Conservation (phyloP, 2,329 filamentous ascomycete species). For the Sphaerulina musiva region DNA sequence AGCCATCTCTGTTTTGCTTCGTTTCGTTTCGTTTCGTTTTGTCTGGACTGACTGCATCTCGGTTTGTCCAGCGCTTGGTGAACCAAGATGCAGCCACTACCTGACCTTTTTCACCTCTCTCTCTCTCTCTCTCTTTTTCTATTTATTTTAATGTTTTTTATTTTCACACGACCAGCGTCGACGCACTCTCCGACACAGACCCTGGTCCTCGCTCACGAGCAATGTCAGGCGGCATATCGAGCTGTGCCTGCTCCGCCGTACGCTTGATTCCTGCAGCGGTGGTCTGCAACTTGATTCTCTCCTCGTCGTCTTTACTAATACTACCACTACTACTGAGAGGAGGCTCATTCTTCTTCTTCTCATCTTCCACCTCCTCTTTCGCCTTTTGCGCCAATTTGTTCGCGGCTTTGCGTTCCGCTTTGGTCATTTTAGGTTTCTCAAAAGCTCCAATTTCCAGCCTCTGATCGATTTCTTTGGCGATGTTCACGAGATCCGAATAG, state of each 20-base stretch:
- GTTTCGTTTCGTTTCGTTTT: no score
- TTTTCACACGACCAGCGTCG: conserved; percentile 17
- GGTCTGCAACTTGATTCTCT: conserved; percentile 14
- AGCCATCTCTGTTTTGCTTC: no score
- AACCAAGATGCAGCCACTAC: not conserved
- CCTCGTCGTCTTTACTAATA: not conserved
- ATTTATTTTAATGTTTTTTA: no score
- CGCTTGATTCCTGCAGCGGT: conserved; percentile 21
- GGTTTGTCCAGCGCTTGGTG: conserved; percentile 14
- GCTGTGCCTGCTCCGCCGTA: conserved; percentile 19
- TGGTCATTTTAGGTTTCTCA: conserved; percentile 45
- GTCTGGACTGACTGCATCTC: no score
- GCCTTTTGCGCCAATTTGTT: conserved; percentile 28
- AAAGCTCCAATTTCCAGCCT: conserved; percentile 49
- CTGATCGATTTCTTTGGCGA: conserved; percentile 60
- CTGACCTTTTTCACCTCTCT: no score
- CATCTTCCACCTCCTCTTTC: conserved; percentile 4
- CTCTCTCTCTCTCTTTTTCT: not conserved
- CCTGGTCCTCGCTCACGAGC: conserved; percentile 19
- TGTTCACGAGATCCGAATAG: conserved; percentile 53
- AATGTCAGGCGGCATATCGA: conserved; percentile 23
- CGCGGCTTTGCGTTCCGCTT: conserved; percentile 40
- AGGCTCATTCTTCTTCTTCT: conserved; percentile 46
- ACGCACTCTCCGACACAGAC: conserved; percentile 20
- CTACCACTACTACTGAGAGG: not conserved